Conservation (phyloP, 306 rosid species). For the Ceratonia siliqua region DNA sequence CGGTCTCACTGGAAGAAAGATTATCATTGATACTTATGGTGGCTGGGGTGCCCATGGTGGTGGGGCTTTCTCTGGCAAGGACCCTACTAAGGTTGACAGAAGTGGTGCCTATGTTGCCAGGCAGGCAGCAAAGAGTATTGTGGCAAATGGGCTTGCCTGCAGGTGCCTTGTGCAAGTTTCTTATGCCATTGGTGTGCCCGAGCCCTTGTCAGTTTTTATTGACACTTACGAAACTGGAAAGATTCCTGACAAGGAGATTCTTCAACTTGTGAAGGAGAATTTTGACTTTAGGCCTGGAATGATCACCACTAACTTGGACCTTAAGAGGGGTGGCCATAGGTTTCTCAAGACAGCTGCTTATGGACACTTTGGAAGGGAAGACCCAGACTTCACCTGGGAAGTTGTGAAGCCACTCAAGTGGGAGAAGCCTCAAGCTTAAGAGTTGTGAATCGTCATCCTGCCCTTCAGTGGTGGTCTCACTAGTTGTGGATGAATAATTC, state of each 20-base stretch:
- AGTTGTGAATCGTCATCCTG: not conserved
- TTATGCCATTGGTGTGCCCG: constrained; percentile 41
- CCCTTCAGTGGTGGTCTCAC: constrained; percentile 36
- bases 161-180: constrained; percentile 41
- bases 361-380: constrained; percentile 29
- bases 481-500: constrained; percentile 62
- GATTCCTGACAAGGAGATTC: constrained; percentile 31
- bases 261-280: constrained; percentile 28
- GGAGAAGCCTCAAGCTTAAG: constrained; percentile 30
- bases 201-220: constrained; percentile 38
- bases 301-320: constrained; percentile 32
- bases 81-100: constrained; percentile 31
- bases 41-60: constrained; percentile 35
- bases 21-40: constrained; percentile 33
- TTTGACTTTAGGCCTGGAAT: constrained; percentile 32
- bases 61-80: constrained; percentile 33
- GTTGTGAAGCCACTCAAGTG: constrained; percentile 33
- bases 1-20: constrained; percentile 34
- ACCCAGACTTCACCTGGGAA: constrained; percentile 31
- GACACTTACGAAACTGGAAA: constrained; percentile 20
- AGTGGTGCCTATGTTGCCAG: constrained; percentile 31
- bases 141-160: constrained; percentile 38
- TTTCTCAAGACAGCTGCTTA: constrained; percentile 29
- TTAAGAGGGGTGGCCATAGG: constrained; percentile 36
- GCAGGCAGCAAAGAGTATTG: constrained; percentile 33